Conservation (phyloP, 2,329 filamentous ascomycete species). For the Monilinia fructigena region DNA sequence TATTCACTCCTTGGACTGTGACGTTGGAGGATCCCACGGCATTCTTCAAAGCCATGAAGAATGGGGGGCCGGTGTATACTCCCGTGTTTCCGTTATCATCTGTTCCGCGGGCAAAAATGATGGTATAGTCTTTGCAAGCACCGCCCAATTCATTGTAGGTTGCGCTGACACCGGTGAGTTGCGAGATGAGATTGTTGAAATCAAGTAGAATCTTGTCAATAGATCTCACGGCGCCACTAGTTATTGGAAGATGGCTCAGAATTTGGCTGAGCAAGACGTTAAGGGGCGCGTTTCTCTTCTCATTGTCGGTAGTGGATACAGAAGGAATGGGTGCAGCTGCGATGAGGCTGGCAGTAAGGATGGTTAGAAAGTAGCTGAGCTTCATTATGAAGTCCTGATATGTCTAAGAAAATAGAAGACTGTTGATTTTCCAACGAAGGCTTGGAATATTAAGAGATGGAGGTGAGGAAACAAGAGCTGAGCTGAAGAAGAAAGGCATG, state of each 20-base stretch:
- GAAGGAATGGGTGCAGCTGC: slow-evolving; percentile 24
- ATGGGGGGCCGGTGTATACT: slow-evolving; percentile 39
- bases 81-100: slow-evolving; percentile 50
- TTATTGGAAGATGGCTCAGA: slow-evolving; percentile 31
- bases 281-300: slow-evolving; percentile 29
- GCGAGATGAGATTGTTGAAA: slow-evolving; percentile 31
- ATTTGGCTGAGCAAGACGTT: slow-evolving; percentile 34
- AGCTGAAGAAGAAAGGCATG: slow-evolving; percentile 1
- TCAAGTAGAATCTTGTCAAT: slow-evolving; percentile 30
- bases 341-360: slow-evolving; percentile 27
- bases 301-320: background rate
- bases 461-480: slow-evolving; percentile 6
- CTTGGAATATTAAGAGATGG: background rate
- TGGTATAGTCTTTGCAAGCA: slow-evolving; percentile 40
- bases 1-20: slow-evolving; percentile 38
- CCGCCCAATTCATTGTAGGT: slow-evolving; percentile 35
- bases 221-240: slow-evolving; percentile 29
- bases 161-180: slow-evolving; percentile 29
- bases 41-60: slow-evolving; percentile 36
- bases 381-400: slow-evolving; percentile 2
- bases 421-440: background rate
- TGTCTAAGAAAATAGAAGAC: background rate
- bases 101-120: slow-evolving; percentile 51
- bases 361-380: slow-evolving; percentile 4
- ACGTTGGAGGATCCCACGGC: slow-evolving; percentile 28